These are phyloP conservation scores for Trichomonascaceae sp. DNA, from an alignment of 1,139 yeast genomes.

Conservation along the genomic window DNA sequence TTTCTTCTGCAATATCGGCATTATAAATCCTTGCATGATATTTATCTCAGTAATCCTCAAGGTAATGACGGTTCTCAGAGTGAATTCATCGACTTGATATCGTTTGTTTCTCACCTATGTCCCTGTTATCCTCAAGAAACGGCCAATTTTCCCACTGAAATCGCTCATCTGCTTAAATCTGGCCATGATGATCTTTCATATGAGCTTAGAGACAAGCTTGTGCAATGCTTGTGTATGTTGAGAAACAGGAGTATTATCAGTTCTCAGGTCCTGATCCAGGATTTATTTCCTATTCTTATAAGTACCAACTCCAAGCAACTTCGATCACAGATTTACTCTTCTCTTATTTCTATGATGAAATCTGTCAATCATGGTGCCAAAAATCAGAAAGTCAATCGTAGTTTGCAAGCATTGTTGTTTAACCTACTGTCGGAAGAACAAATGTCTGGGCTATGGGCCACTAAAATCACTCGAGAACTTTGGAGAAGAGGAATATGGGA, in stretches of 20 bases:
- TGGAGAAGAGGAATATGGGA: constrained; percentile 99
- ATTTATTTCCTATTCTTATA: constrained; percentile 76
- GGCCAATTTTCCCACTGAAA: constrained; percentile 71
- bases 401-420: constrained; percentile 87
- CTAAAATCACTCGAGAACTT: constrained; percentile 85
- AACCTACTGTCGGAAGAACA: constrained; percentile 67
- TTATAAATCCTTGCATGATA: constrained; percentile 83
- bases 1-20: constrained; percentile 88
- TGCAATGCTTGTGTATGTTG: constrained; percentile 82
- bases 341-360: constrained; percentile 71
- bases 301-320: constrained; percentile 71
- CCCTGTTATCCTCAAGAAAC: constrained; percentile 88
- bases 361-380: constrained; percentile 77
- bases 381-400: constrained; percentile 79
- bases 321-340: constrained; percentile 74
- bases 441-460: constrained; percentile 83
- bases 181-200: constrained; percentile 81
- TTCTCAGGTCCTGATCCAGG: constrained; percentile 75
- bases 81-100: constrained; percentile 78
- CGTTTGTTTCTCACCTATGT: constrained; percentile 89
- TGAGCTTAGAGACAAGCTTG: constrained; percentile 83
- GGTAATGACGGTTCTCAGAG: constrained; percentile 52
- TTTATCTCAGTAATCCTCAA: constrained; percentile 57
- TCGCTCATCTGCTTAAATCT: constrained; percentile 58
- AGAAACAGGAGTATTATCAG: constrained; percentile 79